Percentiles rank a stretch among this genome's conserved stretches.
phyloP scores from a whole-genome alignment of 805 yeast species.

The Yamadazyma takamatsuzukensis region DNA sequence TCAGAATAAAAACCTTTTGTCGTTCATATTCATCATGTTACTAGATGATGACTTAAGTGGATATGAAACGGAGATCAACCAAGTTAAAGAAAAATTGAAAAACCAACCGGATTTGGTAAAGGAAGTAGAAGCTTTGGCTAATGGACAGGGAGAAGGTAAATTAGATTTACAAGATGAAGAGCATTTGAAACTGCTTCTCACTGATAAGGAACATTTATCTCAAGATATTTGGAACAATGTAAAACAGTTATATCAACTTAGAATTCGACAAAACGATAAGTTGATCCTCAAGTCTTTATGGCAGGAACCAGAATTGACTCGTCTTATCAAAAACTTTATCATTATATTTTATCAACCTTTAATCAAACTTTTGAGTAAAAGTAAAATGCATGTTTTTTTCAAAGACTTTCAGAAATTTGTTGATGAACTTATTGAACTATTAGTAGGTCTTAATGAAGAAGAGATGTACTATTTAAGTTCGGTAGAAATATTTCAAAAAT shows the following conservation, averaged over 20 bases:
- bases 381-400: slow-evolving; percentile 38
- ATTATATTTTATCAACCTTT: slow-evolving; percentile 41
- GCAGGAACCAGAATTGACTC: slow-evolving; percentile 82
- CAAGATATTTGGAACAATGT: slow-evolving; percentile 33
- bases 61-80: slow-evolving; percentile 17
- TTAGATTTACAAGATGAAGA: slow-evolving; percentile 5
- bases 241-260: slow-evolving; percentile 59
- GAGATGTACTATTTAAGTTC: slow-evolving; percentile 46
- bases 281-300: slow-evolving; percentile 70
- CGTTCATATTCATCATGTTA: slow-evolving; percentile 64
- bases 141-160: no score
- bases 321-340: slow-evolving; percentile 67
- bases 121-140: slow-evolving; percentile 25
- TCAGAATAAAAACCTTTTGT: slow-evolving; percentile 46
- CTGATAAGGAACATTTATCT: neutral
- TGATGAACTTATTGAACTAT: slow-evolving; percentile 60
- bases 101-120: slow-evolving; percentile 20
- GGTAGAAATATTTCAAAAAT: slow-evolving; percentile 61
- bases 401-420: slow-evolving; percentile 33
- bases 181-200: neutral
- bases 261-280: slow-evolving; percentile 71
- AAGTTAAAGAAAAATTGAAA: slow-evolving; percentile 34
- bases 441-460: slow-evolving; percentile 51
- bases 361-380: slow-evolving; percentile 31
- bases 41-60: slow-evolving; percentile 14